These are phyloP conservation scores for Xylaria venustula DNA, from an alignment of 495 filamentous ascomycete genomes.

Conservation along the genomic window DNA sequence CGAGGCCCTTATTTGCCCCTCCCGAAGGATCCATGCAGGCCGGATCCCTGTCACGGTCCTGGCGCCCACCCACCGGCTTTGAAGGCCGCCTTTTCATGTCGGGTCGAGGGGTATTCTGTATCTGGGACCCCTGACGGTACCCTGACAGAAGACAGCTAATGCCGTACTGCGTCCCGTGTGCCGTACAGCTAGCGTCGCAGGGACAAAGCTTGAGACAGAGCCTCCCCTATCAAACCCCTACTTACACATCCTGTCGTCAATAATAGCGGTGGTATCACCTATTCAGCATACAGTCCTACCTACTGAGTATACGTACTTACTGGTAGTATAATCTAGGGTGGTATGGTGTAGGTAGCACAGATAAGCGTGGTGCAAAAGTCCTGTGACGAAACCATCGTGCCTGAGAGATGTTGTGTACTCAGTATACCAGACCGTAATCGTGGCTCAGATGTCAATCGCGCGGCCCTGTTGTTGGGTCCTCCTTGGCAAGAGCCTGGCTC, in stretches of 20 bases:
- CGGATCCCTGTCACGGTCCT: background rate
- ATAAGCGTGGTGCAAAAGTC: too few relatives aligned
- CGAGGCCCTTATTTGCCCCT: background rate
- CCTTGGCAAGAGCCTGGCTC: slow-evolving; percentile 3
- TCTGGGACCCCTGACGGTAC: background rate
- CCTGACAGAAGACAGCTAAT: too few relatives aligned
- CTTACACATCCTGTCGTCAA: background rate
- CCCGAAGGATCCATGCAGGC: background rate
- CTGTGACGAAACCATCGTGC: too few relatives aligned
- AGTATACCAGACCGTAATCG: too few relatives aligned
- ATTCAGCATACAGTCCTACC: too few relatives aligned
- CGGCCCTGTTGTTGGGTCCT: background rate
- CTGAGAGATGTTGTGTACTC: too few relatives aligned
- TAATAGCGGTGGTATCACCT: background rate
- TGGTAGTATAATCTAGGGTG: too few relatives aligned
- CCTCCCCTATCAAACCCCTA: background rate
- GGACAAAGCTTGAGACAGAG: background rate
- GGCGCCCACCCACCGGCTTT: background rate
- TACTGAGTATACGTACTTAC: too few relatives aligned
- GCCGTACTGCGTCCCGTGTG: too few relatives aligned
- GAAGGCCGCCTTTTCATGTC: too few relatives aligned
- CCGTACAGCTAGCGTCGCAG: background rate
- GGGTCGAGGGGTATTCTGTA: too few relatives aligned
- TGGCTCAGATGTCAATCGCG: slow-evolving; percentile 26
- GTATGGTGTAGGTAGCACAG: too few relatives aligned